phyloP scores from a whole-genome alignment of 176 grass and related monocot genomes.

The Otatea glauca region DNA sequence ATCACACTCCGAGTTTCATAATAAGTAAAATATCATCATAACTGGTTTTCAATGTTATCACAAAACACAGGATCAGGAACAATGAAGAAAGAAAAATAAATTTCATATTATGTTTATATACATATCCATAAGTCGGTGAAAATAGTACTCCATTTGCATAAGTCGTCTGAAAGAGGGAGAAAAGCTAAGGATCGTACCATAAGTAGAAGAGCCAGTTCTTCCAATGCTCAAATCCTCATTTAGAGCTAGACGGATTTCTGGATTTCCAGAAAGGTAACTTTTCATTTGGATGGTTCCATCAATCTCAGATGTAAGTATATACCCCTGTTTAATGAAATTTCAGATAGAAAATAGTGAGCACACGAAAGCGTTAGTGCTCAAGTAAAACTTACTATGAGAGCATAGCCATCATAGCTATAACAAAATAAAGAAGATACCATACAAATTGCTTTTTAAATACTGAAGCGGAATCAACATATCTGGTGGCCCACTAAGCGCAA shows the following conservation, averaged over 20 bases:
- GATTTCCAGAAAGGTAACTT: conserved; percentile 97
- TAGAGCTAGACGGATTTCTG: conserved; percentile 96
- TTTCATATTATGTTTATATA: conserved; percentile 14
- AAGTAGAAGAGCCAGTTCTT: conserved; percentile 68
- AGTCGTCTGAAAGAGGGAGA: not conserved
- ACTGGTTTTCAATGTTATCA: not conserved
- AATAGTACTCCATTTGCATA: not conserved
- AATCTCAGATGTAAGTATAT: conserved; percentile 99
- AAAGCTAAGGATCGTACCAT: conserved; percentile 56
- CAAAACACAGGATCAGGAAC: conserved; percentile 24
- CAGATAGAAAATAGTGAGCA: conserved; percentile 7
- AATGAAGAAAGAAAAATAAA: not conserved
- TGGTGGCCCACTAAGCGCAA: not conserved
- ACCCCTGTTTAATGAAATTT: conserved; percentile 65
- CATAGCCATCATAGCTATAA: conserved; percentile 21
- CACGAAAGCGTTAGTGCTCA: not conserved
- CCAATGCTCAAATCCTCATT: conserved; percentile 98
- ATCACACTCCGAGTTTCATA: not conserved
- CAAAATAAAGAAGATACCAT: conserved; percentile 23
- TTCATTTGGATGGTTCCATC: conserved; percentile 99
- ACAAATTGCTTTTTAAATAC: not conserved
- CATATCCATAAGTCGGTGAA: not conserved
- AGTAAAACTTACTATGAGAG: conserved; percentile 19
- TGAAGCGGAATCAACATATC: not conserved
- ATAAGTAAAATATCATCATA: not conserved